Base-by-base conservation (phyloP, 2,329 filamentous ascomycete genomes). In the Chaetoscypha palmicola region DNA sequence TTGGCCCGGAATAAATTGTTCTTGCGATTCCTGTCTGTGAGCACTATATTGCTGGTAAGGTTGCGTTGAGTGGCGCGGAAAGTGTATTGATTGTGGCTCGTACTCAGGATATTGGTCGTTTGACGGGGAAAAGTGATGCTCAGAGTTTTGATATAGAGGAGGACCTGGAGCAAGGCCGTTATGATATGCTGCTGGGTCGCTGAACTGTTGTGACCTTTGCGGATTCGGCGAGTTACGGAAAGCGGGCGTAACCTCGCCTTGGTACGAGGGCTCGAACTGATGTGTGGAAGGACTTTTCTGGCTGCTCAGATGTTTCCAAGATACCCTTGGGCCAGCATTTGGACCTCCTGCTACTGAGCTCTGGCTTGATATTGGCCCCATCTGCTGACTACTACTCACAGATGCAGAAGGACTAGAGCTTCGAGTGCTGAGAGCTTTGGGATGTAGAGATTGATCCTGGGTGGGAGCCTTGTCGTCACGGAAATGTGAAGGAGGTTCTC, bases 221-320 rank as follows among this genome's bases (percentile, higher is more conserved):
- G 12, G 4, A 19, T n/a, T n/a, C n/a, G n/a, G n/a, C n/a, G n/a
- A n/a, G n/a, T n/a, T n/a, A n/a, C n/a, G n/a, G n/a, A n/a, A n/a
- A n/a, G n/a, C n/a, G n/a, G n/a, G n/a, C n/a, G n/a, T n/a, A n/a
- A n/a, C n/a, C n/a, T n/a, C n/a, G n/a, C n/a, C n/a, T n/a, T n/a
- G n/a, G n/a, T n/a, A n/a, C n/a, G n/a, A n/a, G n/a, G n/a, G n/a
- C n/a, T n/a, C n/a, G n/a, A n/a, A n/a, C n/a, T n/a, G n/a, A n/a
- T n/a, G n/a, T n/a, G n/a, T n/a, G 16, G 41, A 42, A 19, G 46
- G 41, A 17, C 46, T 48, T 38, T 36, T 45, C 19, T 10, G 19
- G 30, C 21, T 14, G 11, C 23, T 24, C 24, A 47, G n/a, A 10
- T 41, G 41, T 4, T 48, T 37, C 48, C 48, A 50, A 9, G 45